These are phyloP conservation scores for Tetraselmis striata DNA, from an alignment of 139 green algal genomes.

Conservation along the genomic window DNA sequence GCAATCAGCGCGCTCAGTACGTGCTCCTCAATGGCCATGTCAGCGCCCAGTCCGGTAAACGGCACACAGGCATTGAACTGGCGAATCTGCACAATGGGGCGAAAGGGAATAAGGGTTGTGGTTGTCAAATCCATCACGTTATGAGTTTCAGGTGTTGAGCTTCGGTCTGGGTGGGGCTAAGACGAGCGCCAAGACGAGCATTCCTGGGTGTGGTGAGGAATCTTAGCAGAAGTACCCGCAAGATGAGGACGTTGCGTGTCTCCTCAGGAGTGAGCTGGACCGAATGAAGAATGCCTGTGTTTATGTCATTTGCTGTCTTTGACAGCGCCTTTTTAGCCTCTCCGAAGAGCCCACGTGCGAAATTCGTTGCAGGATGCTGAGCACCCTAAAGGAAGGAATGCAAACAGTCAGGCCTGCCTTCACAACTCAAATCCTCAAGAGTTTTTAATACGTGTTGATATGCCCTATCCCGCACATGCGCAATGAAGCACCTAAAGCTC, in stretches of 20 bases:
- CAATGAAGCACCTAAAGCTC: too few relatives aligned
- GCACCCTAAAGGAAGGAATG: background rate
- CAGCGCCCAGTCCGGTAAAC: slow-evolving; percentile 45
- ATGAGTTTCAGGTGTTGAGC: too few relatives aligned
- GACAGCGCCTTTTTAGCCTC: background rate
- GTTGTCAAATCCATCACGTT: too few relatives aligned
- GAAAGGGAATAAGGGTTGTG: too few relatives aligned
- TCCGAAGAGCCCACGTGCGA: background rate
- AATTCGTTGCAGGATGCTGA: background rate
- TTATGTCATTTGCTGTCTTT: slow-evolving; percentile 1
- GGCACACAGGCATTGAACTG: slow-evolving; percentile 77
- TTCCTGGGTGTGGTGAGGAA: background rate
- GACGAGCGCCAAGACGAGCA: background rate
- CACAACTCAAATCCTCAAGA: too few relatives aligned
- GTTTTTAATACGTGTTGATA: too few relatives aligned
- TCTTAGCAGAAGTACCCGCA: background rate
- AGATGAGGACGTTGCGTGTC: background rate
- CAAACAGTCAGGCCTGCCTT: too few relatives aligned
- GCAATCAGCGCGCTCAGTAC: slow-evolving; percentile 7
- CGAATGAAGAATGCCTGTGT: background rate
- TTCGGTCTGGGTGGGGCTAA: too few relatives aligned
- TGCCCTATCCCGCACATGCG: too few relatives aligned
- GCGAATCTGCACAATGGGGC: too few relatives aligned
- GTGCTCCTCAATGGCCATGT: slow-evolving; percentile 11
- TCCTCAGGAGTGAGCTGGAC: background rate